Evolutionary conservation across 208 protist genomes (phyloP).

Genomic region (Trypanosomatidae sp.): DNA sequence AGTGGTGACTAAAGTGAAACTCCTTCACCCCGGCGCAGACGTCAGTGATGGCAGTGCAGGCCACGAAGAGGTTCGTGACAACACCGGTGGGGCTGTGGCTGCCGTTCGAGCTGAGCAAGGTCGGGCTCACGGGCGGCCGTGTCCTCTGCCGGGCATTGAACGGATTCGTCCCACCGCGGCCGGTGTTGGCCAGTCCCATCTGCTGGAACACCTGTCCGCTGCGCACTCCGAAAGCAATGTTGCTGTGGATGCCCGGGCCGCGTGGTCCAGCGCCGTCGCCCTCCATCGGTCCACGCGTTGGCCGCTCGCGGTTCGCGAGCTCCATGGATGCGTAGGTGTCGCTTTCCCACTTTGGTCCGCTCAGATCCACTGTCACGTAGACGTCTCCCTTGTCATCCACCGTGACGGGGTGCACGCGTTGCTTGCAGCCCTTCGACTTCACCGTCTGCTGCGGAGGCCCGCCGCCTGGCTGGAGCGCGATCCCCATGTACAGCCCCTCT

Average conservation of each 20-base stretch:
- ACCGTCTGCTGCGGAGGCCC: conserved; percentile 35
- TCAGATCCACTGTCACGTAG: conserved; percentile 60
- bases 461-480: conserved; percentile 42
- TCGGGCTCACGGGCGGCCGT: conserved; percentile 8
- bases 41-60: conserved; percentile 31
- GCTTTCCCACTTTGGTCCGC: conserved; percentile 54
- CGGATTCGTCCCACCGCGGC: conserved; percentile 15
- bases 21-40: conserved; percentile 55
- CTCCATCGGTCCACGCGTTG: conserved; percentile 38
- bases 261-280: conserved; percentile 6
- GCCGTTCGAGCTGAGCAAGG: background rate
- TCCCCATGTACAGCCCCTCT: conserved; percentile 83
- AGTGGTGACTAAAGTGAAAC: conserved; percentile 43
- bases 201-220: conserved; percentile 65
- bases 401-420: conserved; percentile 75
- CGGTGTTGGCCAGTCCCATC: background rate
- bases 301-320: conserved; percentile 58
- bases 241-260: conserved; percentile 43
- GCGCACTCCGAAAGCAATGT: conserved; percentile 25
- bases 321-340: conserved; percentile 79
- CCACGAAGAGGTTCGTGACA: conserved; percentile 22
- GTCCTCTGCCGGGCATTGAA: conserved; percentile 7
- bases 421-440: conserved; percentile 84
- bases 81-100: background rate
- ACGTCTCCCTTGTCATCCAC: conserved; percentile 62